A percentile compares a stretch with the other conserved stretches of the same genome.
Evolutionary conservation across 2,329 filamentous ascomycete species (phyloP).

Genomic region (Sclerotinia trifoliorum): DNA sequence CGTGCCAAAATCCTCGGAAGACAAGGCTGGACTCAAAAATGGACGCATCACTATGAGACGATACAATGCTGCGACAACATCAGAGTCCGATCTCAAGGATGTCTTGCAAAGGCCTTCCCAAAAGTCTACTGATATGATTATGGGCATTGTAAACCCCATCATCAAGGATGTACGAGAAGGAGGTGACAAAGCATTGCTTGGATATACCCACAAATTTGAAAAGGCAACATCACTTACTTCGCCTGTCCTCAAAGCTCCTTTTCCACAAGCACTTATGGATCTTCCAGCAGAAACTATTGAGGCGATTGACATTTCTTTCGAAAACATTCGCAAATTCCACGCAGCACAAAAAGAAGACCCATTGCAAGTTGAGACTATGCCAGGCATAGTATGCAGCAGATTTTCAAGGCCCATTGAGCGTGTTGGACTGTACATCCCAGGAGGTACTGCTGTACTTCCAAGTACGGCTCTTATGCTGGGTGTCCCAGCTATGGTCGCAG

Average conservation of each 20-base stretch:
- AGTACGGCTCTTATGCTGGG: constrained; percentile 97
- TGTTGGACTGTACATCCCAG: constrained; percentile 94
- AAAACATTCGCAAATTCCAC: constrained; percentile 95
- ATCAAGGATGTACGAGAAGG: constrained; percentile 80
- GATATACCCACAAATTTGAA: constrained; percentile 97
- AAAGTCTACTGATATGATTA: constrained; percentile 89
- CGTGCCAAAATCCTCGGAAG: constrained; percentile 51
- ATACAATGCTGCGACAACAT: constrained; percentile 65
- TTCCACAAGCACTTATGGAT: constrained; percentile 81
- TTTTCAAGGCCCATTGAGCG: constrained; percentile 91
- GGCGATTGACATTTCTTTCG: constrained; percentile 90
- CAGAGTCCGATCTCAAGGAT: constrained; percentile 64
- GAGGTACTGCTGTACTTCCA: constrained; percentile 93
- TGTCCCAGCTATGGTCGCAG: constrained; percentile 95
- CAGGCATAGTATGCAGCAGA: constrained; percentile 89
- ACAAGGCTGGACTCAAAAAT: constrained; percentile 49
- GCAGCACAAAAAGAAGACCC: constrained; percentile 82
- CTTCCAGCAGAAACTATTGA: constrained; percentile 78
- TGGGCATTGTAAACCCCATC: constrained; percentile 87
- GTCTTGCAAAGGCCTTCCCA: constrained; percentile 87
- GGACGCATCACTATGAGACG: constrained; percentile 79
- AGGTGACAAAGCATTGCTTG: constrained; percentile 84
- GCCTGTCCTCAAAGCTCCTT: constrained; percentile 86
- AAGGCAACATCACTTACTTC: constrained; percentile 89
- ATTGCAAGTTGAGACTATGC: constrained; percentile 93